Base-by-base conservation (phyloP, 331 rosid species). In the Erythrophleum ivorense region DNA sequence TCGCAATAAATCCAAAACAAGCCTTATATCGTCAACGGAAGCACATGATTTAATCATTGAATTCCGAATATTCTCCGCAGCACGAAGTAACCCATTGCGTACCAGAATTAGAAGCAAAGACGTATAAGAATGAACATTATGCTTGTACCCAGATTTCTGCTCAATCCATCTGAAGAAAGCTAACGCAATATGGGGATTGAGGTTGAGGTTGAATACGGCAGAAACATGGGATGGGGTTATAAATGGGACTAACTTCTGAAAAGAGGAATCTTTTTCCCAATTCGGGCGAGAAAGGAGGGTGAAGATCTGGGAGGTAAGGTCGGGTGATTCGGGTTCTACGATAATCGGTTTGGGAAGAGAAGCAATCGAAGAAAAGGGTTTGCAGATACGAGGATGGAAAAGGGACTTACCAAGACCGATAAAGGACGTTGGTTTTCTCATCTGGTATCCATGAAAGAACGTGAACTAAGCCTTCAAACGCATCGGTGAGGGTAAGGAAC, bases 61-160 rank as follows among this genome's bases (percentile, higher is more conserved):
- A 49, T 85, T 89, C 2, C 93, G 83, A 53, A 85, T 71, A 67
- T 89, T 91, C 71, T 91, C 96, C 3, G 94, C 90, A 11, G 87
- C 82, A 10, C 73, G 81, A 8, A 86, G 85, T 8, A 78, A 53
- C 2, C 87, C 76, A 53, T 82, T 76, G 40, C 92, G 93, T 1
- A 89, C 68, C 38, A 91, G 93, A 59, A 87, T 19, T 65, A 82
- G 75, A 2, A 89, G 89, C 33, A 91, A 41, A 2, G 94, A 72
- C 1, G 84, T 29, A 81, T 88, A 78, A 48, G 96, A 85, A 29
- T 16, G 79, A 40, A 84, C 83, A 67, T 79, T 86, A 86, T 86
- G 86, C 33, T 64, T 83, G 82, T 75, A 86, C 36, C 85, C 84
- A 1, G 69, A 80, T 71, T 75, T 83, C 60, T 45, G 57, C 2